These are phyloP conservation scores for Podila epigama DNA, from an alignment of 192 early-diverging fungal genomes.

Conservation along the genomic window DNA sequence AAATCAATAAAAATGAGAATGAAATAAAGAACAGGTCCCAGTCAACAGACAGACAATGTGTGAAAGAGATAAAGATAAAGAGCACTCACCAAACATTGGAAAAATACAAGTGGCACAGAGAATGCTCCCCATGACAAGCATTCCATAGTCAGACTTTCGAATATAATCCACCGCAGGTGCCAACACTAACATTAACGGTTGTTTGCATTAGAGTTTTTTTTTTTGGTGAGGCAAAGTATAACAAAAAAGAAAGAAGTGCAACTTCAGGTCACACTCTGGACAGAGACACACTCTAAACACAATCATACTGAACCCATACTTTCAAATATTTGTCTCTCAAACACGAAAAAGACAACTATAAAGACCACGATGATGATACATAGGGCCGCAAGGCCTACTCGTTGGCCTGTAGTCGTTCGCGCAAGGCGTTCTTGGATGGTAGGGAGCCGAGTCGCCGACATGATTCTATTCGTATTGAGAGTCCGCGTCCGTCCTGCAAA, in stretches of 20 bases:
- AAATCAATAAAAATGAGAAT: not conserved
- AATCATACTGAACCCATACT: too few species aligned
- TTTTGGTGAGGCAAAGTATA: too few species aligned
- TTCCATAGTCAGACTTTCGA: conserved; percentile 15
- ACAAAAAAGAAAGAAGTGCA: not conserved
- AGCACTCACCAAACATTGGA: conserved; percentile 30
- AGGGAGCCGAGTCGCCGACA: not conserved
- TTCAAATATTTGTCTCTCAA: conserved; percentile 37
- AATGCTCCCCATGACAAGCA: conserved; percentile 8
- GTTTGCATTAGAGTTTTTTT: too few species aligned
- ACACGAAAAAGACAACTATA: conserved; percentile 19
- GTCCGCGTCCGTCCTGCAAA: too few species aligned
- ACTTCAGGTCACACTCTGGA: not conserved
- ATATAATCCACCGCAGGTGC: conserved; percentile 30
- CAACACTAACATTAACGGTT: conserved; percentile 13
- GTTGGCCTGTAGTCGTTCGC: not conserved
- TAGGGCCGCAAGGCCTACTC: not conserved
- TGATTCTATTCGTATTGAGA: not conserved
- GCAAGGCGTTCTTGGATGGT: conserved; percentile 21
- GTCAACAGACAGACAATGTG: not conserved
- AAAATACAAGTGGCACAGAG: conserved; percentile 43
- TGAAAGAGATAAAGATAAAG: not conserved
- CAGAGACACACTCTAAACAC: too few species aligned
- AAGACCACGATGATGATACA: conserved; percentile 7
- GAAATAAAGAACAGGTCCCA: not conserved